Percentiles rank a stretch among this genome's conserved stretches.
Evolutionary conservation across 768 basidiomycete species (phyloP).

Genomic region (Mycena floridula): DNA sequence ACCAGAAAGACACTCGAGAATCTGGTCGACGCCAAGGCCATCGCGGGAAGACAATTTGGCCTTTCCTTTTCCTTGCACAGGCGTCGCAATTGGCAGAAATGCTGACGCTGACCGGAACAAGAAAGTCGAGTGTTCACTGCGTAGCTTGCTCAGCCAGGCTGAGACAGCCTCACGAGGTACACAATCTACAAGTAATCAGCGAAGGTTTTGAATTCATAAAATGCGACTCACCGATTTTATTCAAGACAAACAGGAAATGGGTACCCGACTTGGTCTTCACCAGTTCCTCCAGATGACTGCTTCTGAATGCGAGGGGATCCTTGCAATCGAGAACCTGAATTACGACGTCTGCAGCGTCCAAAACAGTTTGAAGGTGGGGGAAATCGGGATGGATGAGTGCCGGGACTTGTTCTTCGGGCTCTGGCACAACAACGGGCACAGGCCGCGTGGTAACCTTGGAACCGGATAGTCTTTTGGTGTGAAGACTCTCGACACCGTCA

Average conservation of each 20-base stretch:
- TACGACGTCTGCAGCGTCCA: constrained; percentile 75
- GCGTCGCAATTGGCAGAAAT: constrained; percentile 43
- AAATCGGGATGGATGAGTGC: constrained; percentile 58
- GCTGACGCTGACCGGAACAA: constrained; percentile 70
- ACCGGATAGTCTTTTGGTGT: constrained; percentile 31
- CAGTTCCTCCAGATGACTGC: constrained; percentile 54
- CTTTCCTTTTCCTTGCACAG: constrained; percentile 40
- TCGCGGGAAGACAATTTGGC: constrained; percentile 39
- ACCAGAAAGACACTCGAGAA: constrained; percentile 42
- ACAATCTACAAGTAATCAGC: constrained; percentile 43
- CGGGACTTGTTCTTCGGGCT: constrained; percentile 48
- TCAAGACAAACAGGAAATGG: constrained; percentile 63
- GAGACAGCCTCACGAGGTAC: constrained; percentile 72
- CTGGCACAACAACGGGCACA: constrained; percentile 19
- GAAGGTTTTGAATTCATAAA: background rate
- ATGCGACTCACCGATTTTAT: constrained; percentile 72
- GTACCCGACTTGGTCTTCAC: constrained; percentile 33
- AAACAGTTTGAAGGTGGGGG: constrained; percentile 55
- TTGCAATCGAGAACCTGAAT: constrained; percentile 80
- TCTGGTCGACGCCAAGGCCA: constrained; percentile 51
- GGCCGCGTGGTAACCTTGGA: constrained; percentile 27
- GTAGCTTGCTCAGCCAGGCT: constrained; percentile 61
- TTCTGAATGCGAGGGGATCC: constrained; percentile 72
- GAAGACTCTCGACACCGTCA: constrained; percentile 41
- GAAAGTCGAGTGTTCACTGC: constrained; percentile 54